These are phyloP conservation scores for Talaromyces sp. DNA, from an alignment of 2,329 filamentous ascomycete genomes.

Conservation along the genomic window DNA sequence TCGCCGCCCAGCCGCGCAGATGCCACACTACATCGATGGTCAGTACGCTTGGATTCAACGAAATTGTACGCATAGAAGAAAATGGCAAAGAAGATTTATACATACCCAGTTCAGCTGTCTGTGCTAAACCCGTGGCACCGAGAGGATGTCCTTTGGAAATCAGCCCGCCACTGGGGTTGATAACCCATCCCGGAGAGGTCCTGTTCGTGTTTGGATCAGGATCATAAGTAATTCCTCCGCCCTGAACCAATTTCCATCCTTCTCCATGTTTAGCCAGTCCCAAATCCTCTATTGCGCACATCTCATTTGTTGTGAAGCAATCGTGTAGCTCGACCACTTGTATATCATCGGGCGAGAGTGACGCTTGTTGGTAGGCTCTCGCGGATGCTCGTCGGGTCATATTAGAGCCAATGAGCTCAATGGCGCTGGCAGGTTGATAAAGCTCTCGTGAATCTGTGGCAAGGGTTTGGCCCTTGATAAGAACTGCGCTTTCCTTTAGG, in stretches of 20 bases:
- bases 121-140: slow-evolving; percentile 85
- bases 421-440: slow-evolving; percentile 67
- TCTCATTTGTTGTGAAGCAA: slow-evolving; percentile 94
- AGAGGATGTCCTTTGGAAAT: slow-evolving; percentile 96
- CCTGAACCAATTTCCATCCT: slow-evolving; percentile 84
- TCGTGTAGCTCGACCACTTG: slow-evolving; percentile 91
- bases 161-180: slow-evolving; percentile 90
- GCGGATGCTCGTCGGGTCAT: slow-evolving; percentile 72
- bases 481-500: slow-evolving; percentile 74
- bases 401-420: slow-evolving; percentile 83
- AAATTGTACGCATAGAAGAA: too few species aligned
- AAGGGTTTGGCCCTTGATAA: slow-evolving; percentile 82
- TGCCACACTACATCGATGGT: slow-evolving; percentile 65
- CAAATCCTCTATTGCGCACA: slow-evolving; percentile 82
- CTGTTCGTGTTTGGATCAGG: slow-evolving; percentile 30
- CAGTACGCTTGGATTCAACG: too few species aligned
- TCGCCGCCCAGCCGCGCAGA: slow-evolving; percentile 91
- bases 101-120: slow-evolving; percentile 73
- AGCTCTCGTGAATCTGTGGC: slow-evolving; percentile 78
- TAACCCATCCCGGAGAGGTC: slow-evolving; percentile 49
- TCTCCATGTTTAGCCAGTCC: slow-evolving; percentile 74
- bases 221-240: slow-evolving; percentile 88
- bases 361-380: slow-evolving; percentile 68
- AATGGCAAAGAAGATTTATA: too few species aligned
- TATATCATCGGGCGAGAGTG: slow-evolving; percentile 59